A percentile compares a stretch with the other conserved stretches of the same genome.
phyloP scores from a whole-genome alignment of 2,329 filamentous ascomycete genomes.

The Fusarium globosum region DNA sequence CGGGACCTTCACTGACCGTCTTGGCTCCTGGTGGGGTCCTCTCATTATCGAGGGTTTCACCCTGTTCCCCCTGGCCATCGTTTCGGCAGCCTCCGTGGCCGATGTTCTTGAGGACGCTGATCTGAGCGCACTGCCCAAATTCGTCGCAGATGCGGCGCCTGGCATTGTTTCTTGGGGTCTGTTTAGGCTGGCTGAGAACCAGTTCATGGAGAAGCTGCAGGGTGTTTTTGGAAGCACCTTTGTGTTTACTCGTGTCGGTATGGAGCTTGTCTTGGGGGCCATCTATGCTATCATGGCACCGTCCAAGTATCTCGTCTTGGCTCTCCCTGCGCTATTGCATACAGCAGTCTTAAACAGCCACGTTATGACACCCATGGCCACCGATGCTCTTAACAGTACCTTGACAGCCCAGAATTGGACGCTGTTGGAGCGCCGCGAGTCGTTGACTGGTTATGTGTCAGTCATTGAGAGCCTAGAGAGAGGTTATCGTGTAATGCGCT shows the following conservation, averaged over 20 bases:
- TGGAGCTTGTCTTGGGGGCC: conserved; percentile 75
- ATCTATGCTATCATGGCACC: conserved; percentile 75
- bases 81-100: conserved; percentile 73
- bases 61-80: conserved; percentile 73
- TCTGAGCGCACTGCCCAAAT: conserved; percentile 64
- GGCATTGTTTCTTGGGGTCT: conserved; percentile 74
- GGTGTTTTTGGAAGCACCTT: conserved; percentile 69
- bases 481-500: conserved; percentile 85
- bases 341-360: conserved; percentile 80
- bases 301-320: conserved; percentile 73
- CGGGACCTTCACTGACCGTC: conserved; percentile 70
- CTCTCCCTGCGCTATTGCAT: conserved; percentile 79
- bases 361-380: conserved; percentile 69
- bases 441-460: conserved; percentile 90
- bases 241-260: conserved; percentile 75
- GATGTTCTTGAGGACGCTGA: conserved; percentile 72
- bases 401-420: conserved; percentile 75
- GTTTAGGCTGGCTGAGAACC: conserved; percentile 64
- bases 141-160: conserved; percentile 71
- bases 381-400: conserved; percentile 71
- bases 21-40: conserved; percentile 80
- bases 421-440: conserved; percentile 84
- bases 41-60: conserved; percentile 79
- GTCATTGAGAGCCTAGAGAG: conserved; percentile 80
- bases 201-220: conserved; percentile 55